Evolutionary conservation across 768 basidiomycete species (phyloP).

Genomic region (Rubroboletus satanas): DNA sequence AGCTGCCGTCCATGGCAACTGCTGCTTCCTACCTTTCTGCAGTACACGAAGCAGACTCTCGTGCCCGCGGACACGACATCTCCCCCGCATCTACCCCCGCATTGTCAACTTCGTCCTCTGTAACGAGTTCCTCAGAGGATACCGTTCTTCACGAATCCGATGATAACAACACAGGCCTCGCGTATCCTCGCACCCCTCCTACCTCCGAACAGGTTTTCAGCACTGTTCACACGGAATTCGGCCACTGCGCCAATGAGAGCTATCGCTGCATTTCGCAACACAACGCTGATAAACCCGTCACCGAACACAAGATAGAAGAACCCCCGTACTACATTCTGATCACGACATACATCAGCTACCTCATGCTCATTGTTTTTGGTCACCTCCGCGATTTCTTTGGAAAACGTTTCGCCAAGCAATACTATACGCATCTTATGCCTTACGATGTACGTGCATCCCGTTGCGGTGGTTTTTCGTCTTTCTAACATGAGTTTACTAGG

Average conservation of each 20-base stretch:
- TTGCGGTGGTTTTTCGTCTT: not conserved
- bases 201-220: slow-evolving; percentile 77
- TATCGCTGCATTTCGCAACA: slow-evolving; percentile 70
- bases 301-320: slow-evolving; percentile 64
- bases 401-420: slow-evolving; percentile 65
- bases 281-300: slow-evolving; percentile 41
- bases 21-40: slow-evolving; percentile 61
- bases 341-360: slow-evolving; percentile 89
- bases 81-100: slow-evolving; percentile 66
- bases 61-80: slow-evolving; percentile 47
- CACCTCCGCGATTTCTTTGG: slow-evolving; percentile 95
- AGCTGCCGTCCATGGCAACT: slow-evolving; percentile 40
- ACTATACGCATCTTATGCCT: slow-evolving; percentile 81
- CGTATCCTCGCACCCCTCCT: slow-evolving; percentile 62
- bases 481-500: slow-evolving; percentile 45
- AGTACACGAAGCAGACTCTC: slow-evolving; percentile 63
- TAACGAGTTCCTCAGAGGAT: slow-evolving; percentile 68
- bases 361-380: slow-evolving; percentile 87
- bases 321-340: slow-evolving; percentile 92
- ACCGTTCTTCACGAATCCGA: slow-evolving; percentile 57
- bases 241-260: slow-evolving; percentile 76
- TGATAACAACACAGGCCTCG: slow-evolving; percentile 52
- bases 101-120: slow-evolving; percentile 68
- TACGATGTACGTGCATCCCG: slow-evolving; percentile 59
- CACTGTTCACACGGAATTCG: slow-evolving; percentile 88